These are phyloP conservation scores for Aspergillus brunneoviolaceus DNA, from an alignment of 2,329 filamentous ascomycete genomes.

Conservation along the genomic window DNA sequence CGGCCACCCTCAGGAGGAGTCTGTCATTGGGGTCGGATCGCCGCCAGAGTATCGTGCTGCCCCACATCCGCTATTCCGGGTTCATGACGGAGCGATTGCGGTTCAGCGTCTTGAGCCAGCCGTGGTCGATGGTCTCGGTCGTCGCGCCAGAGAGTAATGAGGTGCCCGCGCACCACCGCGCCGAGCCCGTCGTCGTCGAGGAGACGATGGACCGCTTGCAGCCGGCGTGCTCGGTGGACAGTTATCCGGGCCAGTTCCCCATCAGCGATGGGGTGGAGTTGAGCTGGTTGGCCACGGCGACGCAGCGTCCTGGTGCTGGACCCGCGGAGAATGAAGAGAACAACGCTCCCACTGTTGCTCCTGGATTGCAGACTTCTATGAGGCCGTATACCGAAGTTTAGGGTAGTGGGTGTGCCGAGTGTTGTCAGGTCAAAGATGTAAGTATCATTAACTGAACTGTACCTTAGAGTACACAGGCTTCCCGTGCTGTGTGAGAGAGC, in stretches of 20 bases:
- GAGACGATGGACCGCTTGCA: slow-evolving; percentile 9
- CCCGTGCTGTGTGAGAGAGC: background rate
- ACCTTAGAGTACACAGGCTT: background rate
- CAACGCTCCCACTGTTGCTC: slow-evolving; percentile 13
- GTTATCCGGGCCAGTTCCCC: slow-evolving; percentile 34
- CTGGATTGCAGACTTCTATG: slow-evolving; percentile 27
- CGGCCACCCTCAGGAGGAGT: slow-evolving; percentile 16
- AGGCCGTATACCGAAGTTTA: slow-evolving; percentile 33
- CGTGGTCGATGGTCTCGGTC: slow-evolving; percentile 16
- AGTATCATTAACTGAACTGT: background rate
- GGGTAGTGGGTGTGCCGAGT: background rate
- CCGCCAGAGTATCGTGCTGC: slow-evolving; percentile 11
- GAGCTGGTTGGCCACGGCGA: slow-evolving; percentile 27
- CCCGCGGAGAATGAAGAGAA: background rate
- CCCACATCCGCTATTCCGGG: slow-evolving; percentile 17
- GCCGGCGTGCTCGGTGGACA: slow-evolving; percentile 27
- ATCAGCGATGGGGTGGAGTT: slow-evolving; percentile 31
- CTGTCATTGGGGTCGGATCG: slow-evolving; percentile 11
- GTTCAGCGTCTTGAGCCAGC: slow-evolving; percentile 12
- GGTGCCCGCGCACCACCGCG: slow-evolving; percentile 11
- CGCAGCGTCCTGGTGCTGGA: slow-evolving; percentile 7
- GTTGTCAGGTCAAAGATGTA: slow-evolving; percentile 1
- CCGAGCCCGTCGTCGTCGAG: background rate
- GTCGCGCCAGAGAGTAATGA: slow-evolving; percentile 11
- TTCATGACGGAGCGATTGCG: slow-evolving; percentile 13